Evolutionary conservation across 2,329 filamentous ascomycete genomes (phyloP), one percentile per base, ranked within the genome.

Genomic region (Ophiosphaerella herpotricha): DNA sequence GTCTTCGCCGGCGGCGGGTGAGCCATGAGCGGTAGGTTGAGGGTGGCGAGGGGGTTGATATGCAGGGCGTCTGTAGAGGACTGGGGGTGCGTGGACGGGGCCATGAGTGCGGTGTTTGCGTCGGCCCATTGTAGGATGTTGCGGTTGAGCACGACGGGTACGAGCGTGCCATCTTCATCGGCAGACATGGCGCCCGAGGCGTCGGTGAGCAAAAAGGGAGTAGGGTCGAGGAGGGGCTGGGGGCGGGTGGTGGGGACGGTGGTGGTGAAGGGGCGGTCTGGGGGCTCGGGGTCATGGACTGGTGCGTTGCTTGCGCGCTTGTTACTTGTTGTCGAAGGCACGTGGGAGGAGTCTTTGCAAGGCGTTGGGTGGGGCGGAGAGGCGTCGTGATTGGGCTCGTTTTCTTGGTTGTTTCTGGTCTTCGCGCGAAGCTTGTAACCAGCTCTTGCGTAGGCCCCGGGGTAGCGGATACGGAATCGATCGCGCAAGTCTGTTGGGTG

Each of bases 401-500:
- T 43, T 12, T 21, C 12, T n/a, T 7, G 39, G 11, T 21, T 23
- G n/a, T 6, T 8, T 31, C 23, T 43, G 37, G 29, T 32, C 37
- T 54, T 60, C 31, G 53, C 60, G 33, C 56, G 67, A 26, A 73
- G 58, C 16, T 74, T 76, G 40, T 74, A 72, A 5, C 78, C 78
- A n/a, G 75, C 74, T 44, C 75, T 71, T 11, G 75, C 76, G 61
- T 85, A 87, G 14, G 78, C 74, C 26, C 84, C 77, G 0, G 84
- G 82, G 57, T 80, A 86, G 29, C 78, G 78, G 7, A 82, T 84
- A 13, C 84, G 77, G 55, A 87, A 84, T 4, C 84, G 80, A 64
- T 87, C 85, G 29, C 85, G 77, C 12, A 87, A 63, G 60, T 87
- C 84, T 2, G 82, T 85, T 1, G 71, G 59, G 38, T 78, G 78